These are phyloP conservation scores for Metschnikowia chrysomelidarum DNA, from an alignment of 805 yeast species.

Conservation along the genomic window DNA sequence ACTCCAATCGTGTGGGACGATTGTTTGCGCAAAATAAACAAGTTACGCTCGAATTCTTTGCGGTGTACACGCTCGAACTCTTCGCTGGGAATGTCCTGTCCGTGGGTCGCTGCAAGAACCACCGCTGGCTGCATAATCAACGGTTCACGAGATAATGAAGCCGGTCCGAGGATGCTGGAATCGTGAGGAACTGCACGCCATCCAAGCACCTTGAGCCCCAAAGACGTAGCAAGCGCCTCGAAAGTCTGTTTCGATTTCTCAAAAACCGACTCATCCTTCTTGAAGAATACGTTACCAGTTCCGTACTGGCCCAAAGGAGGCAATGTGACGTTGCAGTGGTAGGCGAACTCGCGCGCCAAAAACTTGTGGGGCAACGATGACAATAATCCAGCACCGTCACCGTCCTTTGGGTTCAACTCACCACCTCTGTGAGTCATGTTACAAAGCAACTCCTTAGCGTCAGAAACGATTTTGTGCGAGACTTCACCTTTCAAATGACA, in stretches of 20 bases:
- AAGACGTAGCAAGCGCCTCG: constrained; percentile 71
- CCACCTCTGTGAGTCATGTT: constrained; percentile 99
- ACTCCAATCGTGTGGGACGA: constrained; percentile 88
- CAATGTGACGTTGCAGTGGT: constrained; percentile 60
- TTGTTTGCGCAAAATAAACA: constrained; percentile 85
- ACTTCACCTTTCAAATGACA: constrained; percentile 87
- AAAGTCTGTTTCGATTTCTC: constrained; percentile 72
- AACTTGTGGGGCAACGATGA: constrained; percentile 89
- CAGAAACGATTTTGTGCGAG: constrained; percentile 90
- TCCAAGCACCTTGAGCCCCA: constrained; percentile 81
- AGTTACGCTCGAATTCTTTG: constrained; percentile 73
- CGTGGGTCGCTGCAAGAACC: constrained; percentile 48
- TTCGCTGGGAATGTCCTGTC: constrained; percentile 38
- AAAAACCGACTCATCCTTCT: constrained; percentile 73
- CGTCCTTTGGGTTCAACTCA: constrained; percentile 94
- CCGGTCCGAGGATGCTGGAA: constrained; percentile 92
- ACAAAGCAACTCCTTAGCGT: constrained; percentile 82
- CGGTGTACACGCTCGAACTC: constrained; percentile 58
- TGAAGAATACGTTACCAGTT: constrained; percentile 91
- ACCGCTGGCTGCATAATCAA: constrained; percentile 89
- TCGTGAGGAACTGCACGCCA: constrained; percentile 97
- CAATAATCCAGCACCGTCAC: constrained; percentile 98
- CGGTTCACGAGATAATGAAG: constrained; percentile 92
- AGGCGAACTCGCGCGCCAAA: constrained; percentile 78
- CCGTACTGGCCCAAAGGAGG: constrained; percentile 89